Conservation (phyloP, 208 protist genomes). For the Strigomonas galati region DNA sequence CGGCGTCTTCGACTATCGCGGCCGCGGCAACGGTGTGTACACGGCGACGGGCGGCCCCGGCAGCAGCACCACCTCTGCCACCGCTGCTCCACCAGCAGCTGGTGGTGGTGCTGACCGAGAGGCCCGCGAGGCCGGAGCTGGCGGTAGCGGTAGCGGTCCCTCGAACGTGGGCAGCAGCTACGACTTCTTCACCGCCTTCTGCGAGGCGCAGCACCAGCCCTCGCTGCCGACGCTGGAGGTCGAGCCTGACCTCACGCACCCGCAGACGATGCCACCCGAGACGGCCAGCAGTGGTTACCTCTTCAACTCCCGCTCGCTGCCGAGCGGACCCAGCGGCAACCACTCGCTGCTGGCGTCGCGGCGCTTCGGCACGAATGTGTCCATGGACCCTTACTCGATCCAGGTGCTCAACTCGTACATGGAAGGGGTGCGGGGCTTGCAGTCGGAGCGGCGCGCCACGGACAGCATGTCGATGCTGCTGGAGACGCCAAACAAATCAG, state of each 20-base stretch:
- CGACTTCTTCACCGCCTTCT: background rate
- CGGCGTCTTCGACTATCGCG: constrained; percentile 10
- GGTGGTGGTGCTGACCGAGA: background rate
- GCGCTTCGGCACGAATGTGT: background rate
- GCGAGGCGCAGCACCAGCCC: background rate
- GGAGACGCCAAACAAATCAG: background rate
- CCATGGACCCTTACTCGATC: constrained; percentile 6
- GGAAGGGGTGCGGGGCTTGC: background rate
- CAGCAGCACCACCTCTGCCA: background rate
- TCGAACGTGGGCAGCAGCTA: background rate
- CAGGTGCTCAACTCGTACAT: constrained; percentile 7
- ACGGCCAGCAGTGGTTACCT: background rate
- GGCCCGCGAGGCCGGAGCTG: background rate
- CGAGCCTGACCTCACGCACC: background rate
- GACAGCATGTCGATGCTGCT: constrained; percentile 1
- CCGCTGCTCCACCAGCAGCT: too few relatives aligned
- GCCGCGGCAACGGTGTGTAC: constrained; percentile 8
- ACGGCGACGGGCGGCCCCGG: background rate
- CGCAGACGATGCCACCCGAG: background rate
- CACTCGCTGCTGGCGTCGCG: background rate
- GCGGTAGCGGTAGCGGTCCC: background rate
- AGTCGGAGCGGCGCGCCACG: background rate
- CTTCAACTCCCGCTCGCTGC: background rate
- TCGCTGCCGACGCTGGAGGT: background rate
- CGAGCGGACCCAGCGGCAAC: background rate